phyloP scores from a whole-genome alignment of 2,329 filamentous ascomycete genomes.

The Talaromyces verruculosus region DNA sequence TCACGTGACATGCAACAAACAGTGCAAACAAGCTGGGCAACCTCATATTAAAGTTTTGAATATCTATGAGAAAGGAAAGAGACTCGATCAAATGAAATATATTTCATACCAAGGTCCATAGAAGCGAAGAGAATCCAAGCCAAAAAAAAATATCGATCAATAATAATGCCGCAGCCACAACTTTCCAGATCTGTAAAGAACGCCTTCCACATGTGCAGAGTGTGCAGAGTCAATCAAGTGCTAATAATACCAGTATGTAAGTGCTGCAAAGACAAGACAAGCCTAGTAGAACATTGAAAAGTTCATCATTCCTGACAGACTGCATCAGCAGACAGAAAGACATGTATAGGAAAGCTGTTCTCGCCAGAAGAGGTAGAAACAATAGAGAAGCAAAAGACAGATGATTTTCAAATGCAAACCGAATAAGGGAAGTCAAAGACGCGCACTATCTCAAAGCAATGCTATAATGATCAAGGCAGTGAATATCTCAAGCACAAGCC shows the following conservation, averaged over 20 bases:
- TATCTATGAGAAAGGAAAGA: background rate
- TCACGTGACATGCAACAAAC: constrained; percentile 21
- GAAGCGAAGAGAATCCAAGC: background rate
- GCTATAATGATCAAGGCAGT: constrained; percentile 15
- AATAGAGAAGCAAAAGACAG: constrained; percentile 17
- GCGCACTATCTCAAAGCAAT: constrained; percentile 15
- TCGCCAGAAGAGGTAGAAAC: constrained; percentile 15
- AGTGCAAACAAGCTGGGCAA: constrained; percentile 12
- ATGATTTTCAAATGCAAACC: constrained; percentile 5
- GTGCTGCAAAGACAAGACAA: constrained; percentile 12
- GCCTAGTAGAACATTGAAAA: constrained; percentile 5
- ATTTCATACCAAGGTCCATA: constrained; percentile 1
- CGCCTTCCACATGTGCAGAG: constrained; percentile 13
- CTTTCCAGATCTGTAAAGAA: constrained; percentile 10
- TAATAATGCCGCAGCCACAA: constrained; percentile 6
- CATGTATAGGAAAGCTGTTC: background rate
- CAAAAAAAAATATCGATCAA: background rate
- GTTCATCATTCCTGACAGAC: background rate
- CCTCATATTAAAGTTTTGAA: background rate
- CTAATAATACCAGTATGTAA: constrained; percentile 16
- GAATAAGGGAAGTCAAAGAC: constrained; percentile 11
- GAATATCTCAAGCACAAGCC: background rate
- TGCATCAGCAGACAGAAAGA: background rate
- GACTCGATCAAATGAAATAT: background rate
- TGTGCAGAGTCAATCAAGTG: constrained; percentile 11